Base-by-base conservation (phyloP, 2,329 filamentous ascomycete species). In the Cercospora nicotianae region DNA sequence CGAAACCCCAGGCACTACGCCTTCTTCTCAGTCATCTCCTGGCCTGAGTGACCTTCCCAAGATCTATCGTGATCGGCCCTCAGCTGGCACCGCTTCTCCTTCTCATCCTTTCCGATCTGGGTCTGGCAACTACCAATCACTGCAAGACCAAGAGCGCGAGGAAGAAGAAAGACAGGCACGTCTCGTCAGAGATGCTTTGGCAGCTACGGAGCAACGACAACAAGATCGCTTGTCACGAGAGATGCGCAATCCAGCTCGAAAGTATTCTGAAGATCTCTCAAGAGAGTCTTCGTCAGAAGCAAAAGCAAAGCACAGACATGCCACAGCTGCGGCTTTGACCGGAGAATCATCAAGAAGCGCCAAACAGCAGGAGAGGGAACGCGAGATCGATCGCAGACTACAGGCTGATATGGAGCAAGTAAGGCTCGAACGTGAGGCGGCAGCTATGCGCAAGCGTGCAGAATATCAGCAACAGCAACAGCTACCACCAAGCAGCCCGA, bases 31-130 rank as follows among this genome's bases (percentile, higher is more conserved):
- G 4, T 67, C 69, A 16, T 72, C 72, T 3, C 72, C 73, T 31
- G 72, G 72, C 18, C 66, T 74, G 5, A 74, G 72, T 53, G 61
- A 68, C 9, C 48, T 72, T 3, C 69, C 71, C 16, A 67, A 63
- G 23, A 26, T 71, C 6, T 53, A 62, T 26, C 58, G 66, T 45
- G 31, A 60, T 16, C 70, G 66, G 12, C 68, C 65, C 48, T 69
- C 74, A 28, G 68, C 69, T 20, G 71, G 62, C 28, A 68, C 62
- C 5, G 18, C 55, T 9, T 36, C 28, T 33, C 18, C 55, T 7
- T 20, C 55, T 18, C 28, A 20, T 6, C 16, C 55, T 9, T 20
- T 33, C n/a, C 23, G 69, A 67, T 36, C n/a, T 64, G 13, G 65
- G 55, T 18, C 23, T 57, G 8, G 33, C 33, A 12, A 36, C 28